Evolutionary conservation across 768 basidiomycete species (phyloP), one percentile per base, ranked within the genome.

Genomic region (Amylocystis lapponica): DNA sequence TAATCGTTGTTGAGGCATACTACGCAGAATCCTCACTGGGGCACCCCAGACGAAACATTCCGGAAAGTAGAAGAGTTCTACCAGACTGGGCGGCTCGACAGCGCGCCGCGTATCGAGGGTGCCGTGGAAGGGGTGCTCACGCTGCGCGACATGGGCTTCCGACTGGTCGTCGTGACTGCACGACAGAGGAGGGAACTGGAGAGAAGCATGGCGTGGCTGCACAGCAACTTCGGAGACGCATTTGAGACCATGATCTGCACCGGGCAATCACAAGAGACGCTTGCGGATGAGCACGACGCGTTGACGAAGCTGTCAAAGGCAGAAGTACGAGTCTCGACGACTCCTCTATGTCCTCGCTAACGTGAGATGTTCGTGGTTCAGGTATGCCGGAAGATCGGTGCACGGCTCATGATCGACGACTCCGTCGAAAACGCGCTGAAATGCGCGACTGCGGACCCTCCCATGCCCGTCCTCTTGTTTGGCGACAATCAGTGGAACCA

Each of bases 401-500:
- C 86, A 10, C 68, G 71, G 30, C 57, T 88, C 29, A 65, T 91
- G 40, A 79, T 91, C 45, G 88, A 91, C 60, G 88, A 91, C 64
- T 87, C 86, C 5, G 55, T 81, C 31, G 87, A 90, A 61, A 89
- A 90, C 60, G 83, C 82, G 27, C 50, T 84, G 21, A 71, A 77
- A 44, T 81, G 80, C 49, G 71, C 69, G 0, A 69, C 61, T 4
- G 66, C 72, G 26, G 51, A 59, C 16, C 66, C 69, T n/a, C 71
- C 75, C 1, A 75, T 74, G 12, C 75, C 71, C 2, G 80, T 84
- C 23, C 60, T 90, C 30, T 69, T 91, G 5, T 89, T 90, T 51
- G 88, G 88, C 17, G 63, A 78, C 42, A 87, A 88, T 55, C 69
- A 76, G 50, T 90, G 88, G 88, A 87, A 83, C 55, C 66, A 76